These are phyloP conservation scores for Astrephomene gubernaculifera DNA, from an alignment of 139 green algal species.

Conservation along the genomic window DNA sequence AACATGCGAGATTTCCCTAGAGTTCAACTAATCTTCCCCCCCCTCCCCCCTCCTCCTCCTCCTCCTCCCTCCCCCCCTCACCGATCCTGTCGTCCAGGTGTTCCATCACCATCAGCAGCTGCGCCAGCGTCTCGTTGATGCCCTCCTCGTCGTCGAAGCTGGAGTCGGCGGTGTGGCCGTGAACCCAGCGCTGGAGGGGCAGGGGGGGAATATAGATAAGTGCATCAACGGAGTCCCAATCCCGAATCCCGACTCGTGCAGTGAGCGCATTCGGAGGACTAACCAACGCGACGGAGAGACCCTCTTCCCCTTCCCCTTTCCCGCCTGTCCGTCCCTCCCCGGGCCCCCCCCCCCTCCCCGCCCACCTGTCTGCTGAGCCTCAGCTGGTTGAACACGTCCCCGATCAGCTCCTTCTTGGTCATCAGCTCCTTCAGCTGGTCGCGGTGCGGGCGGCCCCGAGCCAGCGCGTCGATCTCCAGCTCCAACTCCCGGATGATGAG, in stretches of 20 bases:
- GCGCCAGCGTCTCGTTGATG: slow-evolving; percentile 70
- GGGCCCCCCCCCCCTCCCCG: neutral
- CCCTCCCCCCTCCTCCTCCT: too few species aligned
- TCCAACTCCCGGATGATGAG: slow-evolving; percentile 95
- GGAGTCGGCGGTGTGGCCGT: slow-evolving; percentile 32
- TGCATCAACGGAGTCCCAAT: too few species aligned
- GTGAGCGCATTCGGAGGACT: too few species aligned
- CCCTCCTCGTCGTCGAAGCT: slow-evolving; percentile 50
- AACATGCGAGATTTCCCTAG: too few species aligned
- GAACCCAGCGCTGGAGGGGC: slow-evolving; percentile 51
- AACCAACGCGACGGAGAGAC: too few species aligned
- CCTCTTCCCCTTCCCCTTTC: neutral
- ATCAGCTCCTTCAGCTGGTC: slow-evolving; percentile 89
- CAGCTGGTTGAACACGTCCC: slow-evolving; percentile 95
- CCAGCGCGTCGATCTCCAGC: slow-evolving; percentile 90
- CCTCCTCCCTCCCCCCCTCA: too few species aligned
- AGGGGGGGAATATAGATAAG: too few species aligned
- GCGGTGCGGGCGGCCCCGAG: slow-evolving; percentile 73
- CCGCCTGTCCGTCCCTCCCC: neutral
- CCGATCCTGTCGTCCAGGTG: slow-evolving; percentile 89
- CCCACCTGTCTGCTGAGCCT: slow-evolving; percentile 53
- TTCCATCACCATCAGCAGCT: slow-evolving; percentile 93
- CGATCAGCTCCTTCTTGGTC: slow-evolving; percentile 94
- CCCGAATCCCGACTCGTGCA: too few species aligned
- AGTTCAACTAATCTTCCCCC: too few species aligned